Evolutionary conservation across 176 grass and related monocot species (phyloP).

Genomic region (Eleusine coracana): DNA sequence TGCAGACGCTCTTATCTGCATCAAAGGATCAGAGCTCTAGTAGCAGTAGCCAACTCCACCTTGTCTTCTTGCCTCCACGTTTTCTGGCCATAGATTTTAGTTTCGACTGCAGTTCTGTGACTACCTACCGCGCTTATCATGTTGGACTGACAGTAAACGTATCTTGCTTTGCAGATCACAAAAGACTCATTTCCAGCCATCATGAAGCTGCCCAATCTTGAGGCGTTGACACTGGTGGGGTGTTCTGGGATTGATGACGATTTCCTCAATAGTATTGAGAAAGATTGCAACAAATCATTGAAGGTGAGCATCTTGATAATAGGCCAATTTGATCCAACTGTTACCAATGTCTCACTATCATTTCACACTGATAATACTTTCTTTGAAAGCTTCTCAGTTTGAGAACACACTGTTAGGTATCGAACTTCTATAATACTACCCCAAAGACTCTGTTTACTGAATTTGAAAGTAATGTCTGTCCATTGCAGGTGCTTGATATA

Average conservation of each 20-base stretch:
- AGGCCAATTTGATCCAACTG: neutral
- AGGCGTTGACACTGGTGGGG: constrained; percentile 61
- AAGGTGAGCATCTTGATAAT: constrained; percentile 47
- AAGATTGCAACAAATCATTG: constrained; percentile 70
- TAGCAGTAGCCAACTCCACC: neutral
- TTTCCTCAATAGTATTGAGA: constrained; percentile 46
- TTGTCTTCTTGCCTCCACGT: neutral
- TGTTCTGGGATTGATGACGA: constrained; percentile 73
- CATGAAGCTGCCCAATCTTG: constrained; percentile 65
- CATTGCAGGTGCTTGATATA: constrained; percentile 71
- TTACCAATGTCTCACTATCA: neutral
- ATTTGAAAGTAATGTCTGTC: constrained; percentile 15
- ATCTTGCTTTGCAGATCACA: constrained; percentile 56
- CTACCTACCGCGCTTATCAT: neutral
- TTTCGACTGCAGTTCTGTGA: neutral
- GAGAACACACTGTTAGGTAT: too few species aligned
- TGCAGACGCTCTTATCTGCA: constrained; percentile 26
- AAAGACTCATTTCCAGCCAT: constrained; percentile 60
- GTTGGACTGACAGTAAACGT: constrained; percentile 14
- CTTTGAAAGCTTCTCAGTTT: neutral
- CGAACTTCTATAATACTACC: too few species aligned
- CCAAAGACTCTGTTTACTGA: constrained; percentile 9
- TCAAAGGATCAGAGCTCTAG: neutral
- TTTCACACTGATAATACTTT: neutral
- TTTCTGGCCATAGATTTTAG: constrained; percentile 13